A percentile compares a stretch with the other conserved stretches of the same genome.
phyloP scores from a whole-genome alignment of 73 alveolate species.

The Paramecium bursaria region DNA sequence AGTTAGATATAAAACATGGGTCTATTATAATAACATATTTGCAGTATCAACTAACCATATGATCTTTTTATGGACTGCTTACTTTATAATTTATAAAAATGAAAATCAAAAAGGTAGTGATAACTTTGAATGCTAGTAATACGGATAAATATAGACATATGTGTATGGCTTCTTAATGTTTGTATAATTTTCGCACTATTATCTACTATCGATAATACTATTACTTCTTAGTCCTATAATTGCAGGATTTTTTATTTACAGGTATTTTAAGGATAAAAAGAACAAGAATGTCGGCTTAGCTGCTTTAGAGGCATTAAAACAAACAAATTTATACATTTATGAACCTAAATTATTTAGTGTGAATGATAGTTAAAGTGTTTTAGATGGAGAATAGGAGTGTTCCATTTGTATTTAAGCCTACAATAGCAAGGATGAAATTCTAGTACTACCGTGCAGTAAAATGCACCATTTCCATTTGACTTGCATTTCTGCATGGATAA shows the following conservation, averaged over 20 bases:
- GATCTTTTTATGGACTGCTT: conserved; percentile 32
- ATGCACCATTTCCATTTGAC: conserved; percentile 27
- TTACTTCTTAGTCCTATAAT: conserved; percentile 2
- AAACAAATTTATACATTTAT: background rate
- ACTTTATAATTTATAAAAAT: background rate
- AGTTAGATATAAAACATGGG: background rate
- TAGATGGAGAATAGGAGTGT: conserved; percentile 50
- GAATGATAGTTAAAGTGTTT: too few species aligned
- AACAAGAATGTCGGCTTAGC: background rate
- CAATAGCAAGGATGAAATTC: conserved; percentile 21
- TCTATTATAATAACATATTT: conserved; percentile 15
- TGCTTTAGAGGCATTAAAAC: background rate
- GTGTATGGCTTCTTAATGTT: conserved; percentile 11
- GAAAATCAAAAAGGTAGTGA: background rate
- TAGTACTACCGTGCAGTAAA: conserved; percentile 13
- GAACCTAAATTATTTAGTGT: too few species aligned
- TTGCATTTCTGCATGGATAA: conserved; percentile 27
- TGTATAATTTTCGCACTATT: conserved; percentile 11
- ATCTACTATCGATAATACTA: conserved; percentile 5
- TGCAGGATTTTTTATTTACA: background rate
- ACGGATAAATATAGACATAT: conserved; percentile 16
- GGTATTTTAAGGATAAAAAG: conserved; percentile 27
- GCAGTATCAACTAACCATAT: background rate
- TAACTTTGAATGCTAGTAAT: background rate
- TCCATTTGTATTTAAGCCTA: conserved; percentile 31